These are phyloP conservation scores for Myxozyma neotropica DNA, from an alignment of 805 yeast species.

Conservation along the genomic window DNA sequence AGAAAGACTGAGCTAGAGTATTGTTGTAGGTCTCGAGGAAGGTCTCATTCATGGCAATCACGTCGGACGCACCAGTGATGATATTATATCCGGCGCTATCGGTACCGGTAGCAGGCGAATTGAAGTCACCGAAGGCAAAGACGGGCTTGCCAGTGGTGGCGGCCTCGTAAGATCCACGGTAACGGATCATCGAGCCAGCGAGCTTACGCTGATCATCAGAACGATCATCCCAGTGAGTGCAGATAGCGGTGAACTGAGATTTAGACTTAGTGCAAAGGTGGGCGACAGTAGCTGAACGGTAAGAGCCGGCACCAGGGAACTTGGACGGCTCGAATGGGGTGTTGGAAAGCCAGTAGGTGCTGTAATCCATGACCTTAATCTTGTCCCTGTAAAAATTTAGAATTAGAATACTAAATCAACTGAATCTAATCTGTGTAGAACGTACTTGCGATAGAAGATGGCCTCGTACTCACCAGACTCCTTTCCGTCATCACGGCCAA, in stretches of 20 bases:
- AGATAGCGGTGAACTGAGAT: conserved; percentile 10
- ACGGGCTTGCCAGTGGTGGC: conserved; percentile 9
- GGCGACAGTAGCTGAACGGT: conserved; percentile 12
- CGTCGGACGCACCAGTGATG: conserved; percentile 13
- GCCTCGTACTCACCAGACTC: conserved; percentile 15
- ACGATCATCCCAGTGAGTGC: conserved; percentile 25
- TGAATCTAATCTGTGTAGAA: neutral
- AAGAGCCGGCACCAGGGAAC: conserved; percentile 22
- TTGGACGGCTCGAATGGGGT: conserved; percentile 16
- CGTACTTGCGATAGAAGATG: conserved; percentile 16
- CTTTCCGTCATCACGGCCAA: conserved; percentile 14
- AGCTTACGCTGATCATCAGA: conserved; percentile 19
- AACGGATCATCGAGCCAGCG: conserved; percentile 17
- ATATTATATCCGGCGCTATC: conserved; percentile 15
- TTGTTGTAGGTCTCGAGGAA: conserved; percentile 11
- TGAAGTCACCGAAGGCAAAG: conserved; percentile 19
- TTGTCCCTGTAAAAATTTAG: neutral
- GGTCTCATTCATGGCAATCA: conserved; percentile 14
- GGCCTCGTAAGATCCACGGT: conserved; percentile 21
- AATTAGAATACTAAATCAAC: neutral
- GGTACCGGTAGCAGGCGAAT: conserved; percentile 16
- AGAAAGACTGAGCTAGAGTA: conserved; percentile 1
- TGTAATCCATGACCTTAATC: conserved; percentile 5
- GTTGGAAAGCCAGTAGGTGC: conserved; percentile 17
- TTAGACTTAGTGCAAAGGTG: neutral